Evolutionary conservation across 2,329 filamentous ascomycete genomes (phyloP), one percentile per base, ranked within the genome.

Genomic region (Neofusicoccum umdonicola): DNA sequence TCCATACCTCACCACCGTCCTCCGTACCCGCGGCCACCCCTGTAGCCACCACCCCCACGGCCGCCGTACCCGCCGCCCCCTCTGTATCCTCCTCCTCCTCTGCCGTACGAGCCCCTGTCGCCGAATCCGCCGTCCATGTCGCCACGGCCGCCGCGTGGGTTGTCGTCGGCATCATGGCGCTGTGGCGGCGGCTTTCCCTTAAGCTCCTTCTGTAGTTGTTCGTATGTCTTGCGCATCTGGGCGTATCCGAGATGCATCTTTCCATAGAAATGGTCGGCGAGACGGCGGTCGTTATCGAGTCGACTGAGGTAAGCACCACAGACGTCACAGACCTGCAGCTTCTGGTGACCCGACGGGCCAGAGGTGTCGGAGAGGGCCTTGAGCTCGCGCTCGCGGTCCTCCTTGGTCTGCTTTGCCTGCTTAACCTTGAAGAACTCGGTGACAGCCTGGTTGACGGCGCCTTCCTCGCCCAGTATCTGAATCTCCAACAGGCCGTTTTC

Each of bases 211-310:
- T 90, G 90, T 67, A 99, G 87, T n/a, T 86, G 82, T 64, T 97
- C 93, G 72, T 87, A 93, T 3, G 93, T 95, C 83, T 95, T 96
- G 71, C 95, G 88, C 95, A 99, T 99, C 80, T 97, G 92, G 15
- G 95, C 95, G 76, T 98, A 99, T 0, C 95, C 95, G 65, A 99
- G 81, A 75, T 99, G 95, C 95, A 99, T 99, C 83, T 99, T 99
- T 22, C 95, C 95, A 78, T 97, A 98, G 76, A 99, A 99, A 77
- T 99, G 95, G 76, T 99, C 95, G 19, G 95, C 95, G 74, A 99
- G 78, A 35, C 95, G 86, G 41, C 95, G 87, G 77, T 99, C 95
- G 74, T 99, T 99, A 76, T 99, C 95, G 37, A 99, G 85, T 22
- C 95, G 83, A 67, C 89, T 93, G 42, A 99, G 85, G 76, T 98